Conservation (phyloP, 208 protist genomes). For the Perkinsela sp. region DNA sequence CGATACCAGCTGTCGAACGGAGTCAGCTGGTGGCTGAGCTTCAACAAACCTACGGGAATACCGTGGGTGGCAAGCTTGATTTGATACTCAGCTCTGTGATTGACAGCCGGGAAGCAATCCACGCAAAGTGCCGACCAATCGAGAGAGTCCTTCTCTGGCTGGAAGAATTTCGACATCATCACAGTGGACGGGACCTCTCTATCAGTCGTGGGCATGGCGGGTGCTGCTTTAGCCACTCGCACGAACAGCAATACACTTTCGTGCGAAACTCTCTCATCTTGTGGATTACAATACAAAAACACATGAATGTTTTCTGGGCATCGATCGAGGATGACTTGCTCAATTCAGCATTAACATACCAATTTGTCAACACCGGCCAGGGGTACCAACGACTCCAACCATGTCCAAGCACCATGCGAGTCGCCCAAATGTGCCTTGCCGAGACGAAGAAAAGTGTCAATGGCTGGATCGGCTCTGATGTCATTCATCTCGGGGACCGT, state of each 20-base stretch:
- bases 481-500: constrained; percentile 84
- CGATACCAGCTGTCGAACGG: constrained; percentile 10
- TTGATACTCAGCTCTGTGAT: neutral
- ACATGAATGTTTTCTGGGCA: constrained; percentile 77
- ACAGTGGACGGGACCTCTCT: constrained; percentile 7
- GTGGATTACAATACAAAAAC: constrained; percentile 67
- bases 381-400: constrained; percentile 73
- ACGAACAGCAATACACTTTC: constrained; percentile 73
- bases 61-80: neutral
- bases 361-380: constrained; percentile 68
- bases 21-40: constrained; percentile 9
- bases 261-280: constrained; percentile 75
- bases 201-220: constrained; percentile 23
- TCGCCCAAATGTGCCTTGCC: constrained; percentile 44
- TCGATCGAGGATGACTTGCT: constrained; percentile 74
- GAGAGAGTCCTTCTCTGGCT: neutral
- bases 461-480: constrained; percentile 76
- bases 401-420: constrained; percentile 35
- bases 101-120: neutral
- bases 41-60: constrained; percentile 6
- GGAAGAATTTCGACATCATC: no score
- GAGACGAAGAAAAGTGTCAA: constrained; percentile 36
- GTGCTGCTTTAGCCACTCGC: constrained; percentile 67
- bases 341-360: constrained; percentile 16
- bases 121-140: neutral